Percentiles rank a stretch among this genome's conserved stretches.
These are phyloP conservation scores for Cladosporium sp. DNA, from an alignment of 2,329 filamentous ascomycete genomes.

Conservation along the genomic window DNA sequence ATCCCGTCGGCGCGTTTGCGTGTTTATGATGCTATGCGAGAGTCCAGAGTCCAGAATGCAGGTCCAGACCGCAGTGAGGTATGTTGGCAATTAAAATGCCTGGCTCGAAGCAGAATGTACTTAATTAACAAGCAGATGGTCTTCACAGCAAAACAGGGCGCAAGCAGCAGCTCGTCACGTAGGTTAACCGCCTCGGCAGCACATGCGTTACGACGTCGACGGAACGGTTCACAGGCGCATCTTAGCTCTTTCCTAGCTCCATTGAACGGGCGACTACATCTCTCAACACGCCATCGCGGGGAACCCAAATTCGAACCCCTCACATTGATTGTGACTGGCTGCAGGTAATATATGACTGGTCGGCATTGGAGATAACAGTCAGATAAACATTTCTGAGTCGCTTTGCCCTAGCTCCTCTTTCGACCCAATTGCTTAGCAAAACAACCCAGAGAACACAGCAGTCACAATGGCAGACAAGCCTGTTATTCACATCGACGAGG, in stretches of 20 bases:
- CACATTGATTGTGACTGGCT: neutral
- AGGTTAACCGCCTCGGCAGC: conserved; percentile 6
- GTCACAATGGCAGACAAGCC: conserved; percentile 37
- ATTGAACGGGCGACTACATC: neutral
- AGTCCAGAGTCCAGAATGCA: neutral
- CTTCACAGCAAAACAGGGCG: conserved; percentile 1
- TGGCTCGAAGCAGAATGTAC: no score
- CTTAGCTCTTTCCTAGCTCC: conserved; percentile 2
- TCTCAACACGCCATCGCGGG: neutral
- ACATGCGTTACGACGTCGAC: conserved; percentile 5
- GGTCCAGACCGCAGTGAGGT: no score
- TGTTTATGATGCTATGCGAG: neutral
- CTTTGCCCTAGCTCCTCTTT: neutral
- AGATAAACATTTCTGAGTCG: conserved; percentile 11
- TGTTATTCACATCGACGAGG: conserved; percentile 76
- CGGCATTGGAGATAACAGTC: conserved; percentile 2
- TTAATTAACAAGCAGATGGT: no score
- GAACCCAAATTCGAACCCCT: neutral
- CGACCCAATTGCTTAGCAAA: neutral
- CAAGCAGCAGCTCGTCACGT: conserved; percentile 2
- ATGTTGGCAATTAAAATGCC: no score
- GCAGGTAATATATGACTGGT: neutral
- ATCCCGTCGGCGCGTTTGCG: neutral
- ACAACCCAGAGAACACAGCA: neutral
- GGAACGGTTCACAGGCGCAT: neutral